Evolutionary conservation across 768 basidiomycete genomes (phyloP), one percentile per base, ranked within the genome.

Genomic region (Rubroboletus pulcherrimus): DNA sequence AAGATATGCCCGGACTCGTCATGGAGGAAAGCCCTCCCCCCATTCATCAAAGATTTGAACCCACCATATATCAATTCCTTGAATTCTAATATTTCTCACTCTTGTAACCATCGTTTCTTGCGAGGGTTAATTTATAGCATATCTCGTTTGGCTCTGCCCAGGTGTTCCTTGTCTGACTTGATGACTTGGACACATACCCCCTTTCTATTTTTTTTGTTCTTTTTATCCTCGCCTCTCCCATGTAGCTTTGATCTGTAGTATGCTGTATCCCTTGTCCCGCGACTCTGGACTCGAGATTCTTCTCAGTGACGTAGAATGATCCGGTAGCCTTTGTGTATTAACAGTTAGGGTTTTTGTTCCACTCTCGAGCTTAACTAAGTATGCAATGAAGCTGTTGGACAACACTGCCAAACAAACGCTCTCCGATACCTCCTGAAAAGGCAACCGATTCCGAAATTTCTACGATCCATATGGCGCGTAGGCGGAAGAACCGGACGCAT

Each of bases 401-500:
- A 67, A 71, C 52, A 67, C 26, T n/a, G 5, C 37, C 49, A 70
- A 71, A 71, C 58, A 70, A 55, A 57, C 59, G 21, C 44, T 47
- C 17, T 44, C 5, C 3, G 17, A 26, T 6, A 34, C 30, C 29
- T 50, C 66, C 61, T 7, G 56, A 58, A 68, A 68, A 60, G 62
- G 67, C 34, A 66, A 66, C 5, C 50, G 3, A 35, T 49, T 37
- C 51, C 5, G 53, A 54, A 53, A 17, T 54, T 49, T 57, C 42
- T 55, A 17, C 34, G 46, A 45, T 54, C 51, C 40, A 54, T 55
- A 60, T 55, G 91, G 87, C 77, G 19, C 86, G 84, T 51, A 79
- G 77, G 77, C 82, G 88, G 59, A 93, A 93, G 70, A 85, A 84
- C 68, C 80, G 89, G 61, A 93, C 91, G 0, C 91, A 93, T 74